Conservation (phyloP, 2,329 filamentous ascomycete species). For the Diaporthe velutina region DNA sequence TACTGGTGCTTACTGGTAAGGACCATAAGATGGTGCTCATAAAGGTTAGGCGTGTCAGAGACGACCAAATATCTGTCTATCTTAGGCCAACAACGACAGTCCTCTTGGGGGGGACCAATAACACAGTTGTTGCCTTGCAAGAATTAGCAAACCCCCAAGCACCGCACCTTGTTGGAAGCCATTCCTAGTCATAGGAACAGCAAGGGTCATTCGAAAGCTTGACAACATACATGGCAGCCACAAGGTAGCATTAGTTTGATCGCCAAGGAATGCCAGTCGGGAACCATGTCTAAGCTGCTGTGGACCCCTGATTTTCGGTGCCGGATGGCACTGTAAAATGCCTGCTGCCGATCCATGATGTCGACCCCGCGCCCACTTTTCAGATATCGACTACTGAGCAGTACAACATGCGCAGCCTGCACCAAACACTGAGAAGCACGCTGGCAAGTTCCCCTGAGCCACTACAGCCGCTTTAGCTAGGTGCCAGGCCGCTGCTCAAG, state of each 20-base stretch:
- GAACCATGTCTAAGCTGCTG: conserved; percentile 1
- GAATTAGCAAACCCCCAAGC: too few species aligned
- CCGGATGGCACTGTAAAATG: conserved; percentile 5
- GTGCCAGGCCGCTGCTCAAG: not conserved
- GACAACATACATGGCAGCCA: not conserved
- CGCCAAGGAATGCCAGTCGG: conserved; percentile 1
- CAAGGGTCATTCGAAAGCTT: not conserved
- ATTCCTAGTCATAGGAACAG: not conserved
- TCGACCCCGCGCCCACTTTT: conserved; percentile 22
- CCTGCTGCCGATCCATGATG: conserved; percentile 12
- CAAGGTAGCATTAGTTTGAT: not conserved
- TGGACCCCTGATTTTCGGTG: conserved; percentile 15
- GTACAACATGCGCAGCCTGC: not conserved
- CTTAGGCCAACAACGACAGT: too few species aligned
- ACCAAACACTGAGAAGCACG: not conserved
- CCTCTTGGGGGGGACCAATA: too few species aligned
- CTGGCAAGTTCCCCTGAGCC: not conserved
- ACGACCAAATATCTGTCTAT: too few species aligned
- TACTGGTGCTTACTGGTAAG: not conserved
- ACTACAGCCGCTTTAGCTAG: not conserved
- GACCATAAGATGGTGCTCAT: not conserved
- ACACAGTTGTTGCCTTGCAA: not conserved
- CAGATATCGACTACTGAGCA: not conserved
- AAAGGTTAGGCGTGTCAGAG: not conserved
- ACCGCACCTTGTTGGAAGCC: not conserved